Base-by-base conservation (phyloP, 305 asterid genomes). In the Solanum hybrid region DNA sequence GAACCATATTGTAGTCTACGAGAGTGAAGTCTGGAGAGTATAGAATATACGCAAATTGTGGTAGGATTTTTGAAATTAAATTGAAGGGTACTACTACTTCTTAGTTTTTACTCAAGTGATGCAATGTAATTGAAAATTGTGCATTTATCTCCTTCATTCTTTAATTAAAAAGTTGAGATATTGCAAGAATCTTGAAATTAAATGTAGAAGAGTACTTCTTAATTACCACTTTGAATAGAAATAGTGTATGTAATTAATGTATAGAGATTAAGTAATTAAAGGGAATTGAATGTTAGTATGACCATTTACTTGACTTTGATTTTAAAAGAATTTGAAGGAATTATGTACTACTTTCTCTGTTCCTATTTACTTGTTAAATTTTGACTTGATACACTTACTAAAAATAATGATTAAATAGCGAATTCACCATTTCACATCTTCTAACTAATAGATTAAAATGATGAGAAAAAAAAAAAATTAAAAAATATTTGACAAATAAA, bases 141-240 rank as follows among this genome's bases (percentile, higher is more conserved):
- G 75, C 31, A 84, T 31, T 84, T 84, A 31, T 51, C 4, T 29
- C 11, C 40, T 51, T 51, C 37, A 42, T 83, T 83, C 87, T 46
- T 83, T 40, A 83, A 20, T 57, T 51, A 1, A 31, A 57, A 85
- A 6, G n/a, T 22, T 20, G 8, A 84, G 46, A 57, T 57, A 51
- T 22, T 40, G 6, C 34, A 57, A 85, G 75, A 85, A 57, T 57
- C 14, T 31, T 85, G n/a, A 57, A 85, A 85, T 85, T 85, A 85
- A 85, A 57, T 85, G 34, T 3, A 5, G 1, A 26, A 10, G 87
- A 9, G 40, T 46, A 11, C 76, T 85, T 85, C 46, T 57, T 77
- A 77, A 34, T 77, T 46, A 2, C 88, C 46, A 85, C 33, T 85
- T 85, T 85, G 22, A 46, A 51, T 51, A 20, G 88, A 84, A 84